Conservation (phyloP, 2,329 filamentous ascomycete genomes). For the Cordyceps pruinosa region DNA sequence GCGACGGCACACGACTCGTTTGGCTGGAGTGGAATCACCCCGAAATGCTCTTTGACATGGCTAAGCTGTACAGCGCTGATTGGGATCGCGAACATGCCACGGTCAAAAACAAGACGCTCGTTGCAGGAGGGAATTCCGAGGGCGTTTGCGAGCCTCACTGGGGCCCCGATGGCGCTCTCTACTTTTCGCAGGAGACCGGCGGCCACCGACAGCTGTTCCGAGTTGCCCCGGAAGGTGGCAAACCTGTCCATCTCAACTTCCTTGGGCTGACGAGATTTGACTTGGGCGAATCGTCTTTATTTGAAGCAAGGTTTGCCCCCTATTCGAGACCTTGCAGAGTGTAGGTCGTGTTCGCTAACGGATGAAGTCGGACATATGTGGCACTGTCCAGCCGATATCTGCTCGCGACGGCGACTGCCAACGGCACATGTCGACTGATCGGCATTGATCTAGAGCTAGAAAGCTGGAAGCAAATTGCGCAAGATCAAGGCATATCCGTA, state of each 20-base stretch:
- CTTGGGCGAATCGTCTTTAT: conserved; percentile 28
- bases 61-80: conserved; percentile 33
- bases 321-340: neutral
- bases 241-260: conserved; percentile 26
- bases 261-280: conserved; percentile 35
- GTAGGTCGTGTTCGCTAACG: conserved; percentile 1
- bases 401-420: conserved; percentile 26
- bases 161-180: conserved; percentile 41
- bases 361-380: conserved; percentile 31
- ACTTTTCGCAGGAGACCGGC: conserved; percentile 39
- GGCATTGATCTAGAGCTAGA: conserved; percentile 30
- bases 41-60: conserved; percentile 40
- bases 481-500: conserved; percentile 24
- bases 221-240: conserved; percentile 22
- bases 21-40: conserved; percentile 47
- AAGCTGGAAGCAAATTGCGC: conserved; percentile 25
- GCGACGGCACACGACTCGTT: conserved; percentile 31
- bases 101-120: conserved; percentile 22
- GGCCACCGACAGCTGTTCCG: conserved; percentile 43
- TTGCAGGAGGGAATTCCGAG: conserved; percentile 37
- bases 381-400: conserved; percentile 30
- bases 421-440: conserved; percentile 30
- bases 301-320: conserved; percentile 24
- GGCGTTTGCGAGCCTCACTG: conserved; percentile 45
- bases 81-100: conserved; percentile 25